A percentile compares a stretch with the other conserved stretches of the same genome.
phyloP scores from a whole-genome alignment of 2,329 filamentous ascomycete species.

The Mycosphaerelloides madeirae region DNA sequence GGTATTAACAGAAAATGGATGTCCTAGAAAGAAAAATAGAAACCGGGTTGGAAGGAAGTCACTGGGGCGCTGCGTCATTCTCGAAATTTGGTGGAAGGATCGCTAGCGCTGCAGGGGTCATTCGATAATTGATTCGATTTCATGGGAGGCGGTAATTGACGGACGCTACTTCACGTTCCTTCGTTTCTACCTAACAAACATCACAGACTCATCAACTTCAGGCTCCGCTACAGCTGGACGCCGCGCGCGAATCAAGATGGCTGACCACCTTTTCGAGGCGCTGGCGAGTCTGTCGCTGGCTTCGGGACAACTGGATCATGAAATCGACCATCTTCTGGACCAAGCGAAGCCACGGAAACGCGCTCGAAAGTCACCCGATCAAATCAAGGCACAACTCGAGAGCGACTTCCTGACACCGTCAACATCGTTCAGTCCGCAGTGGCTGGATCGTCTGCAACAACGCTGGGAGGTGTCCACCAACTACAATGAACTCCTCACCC shows the following conservation, averaged over 20 bases:
- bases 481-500: conserved; percentile 75
- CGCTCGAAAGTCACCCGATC: conserved; percentile 52
- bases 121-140: too few relatives aligned
- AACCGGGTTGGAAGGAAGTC: too few relatives aligned
- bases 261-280: conserved; percentile 41
- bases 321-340: conserved; percentile 58
- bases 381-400: conserved; percentile 68
- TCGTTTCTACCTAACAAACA: not conserved
- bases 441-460: conserved; percentile 86
- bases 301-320: conserved; percentile 17
- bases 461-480: conserved; percentile 79
- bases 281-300: conserved; percentile 50
- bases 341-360: conserved; percentile 50
- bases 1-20: too few relatives aligned
- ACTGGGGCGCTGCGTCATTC: too few relatives aligned
- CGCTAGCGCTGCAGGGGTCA: too few relatives aligned
- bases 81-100: too few relatives aligned
- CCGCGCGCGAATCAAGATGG: conserved; percentile 11
- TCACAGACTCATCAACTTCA: not conserved
- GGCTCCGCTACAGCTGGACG: too few relatives aligned
- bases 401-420: conserved; percentile 74
- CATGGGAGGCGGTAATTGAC: too few relatives aligned
- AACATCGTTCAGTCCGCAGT: conserved; percentile 71
- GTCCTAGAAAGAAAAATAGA: too few relatives aligned
- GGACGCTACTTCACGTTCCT: too few relatives aligned